Evolutionary conservation across 805 yeast genomes (phyloP), one percentile per base, ranked within the genome.

Genomic region (Cyberlindnera saturnus): DNA sequence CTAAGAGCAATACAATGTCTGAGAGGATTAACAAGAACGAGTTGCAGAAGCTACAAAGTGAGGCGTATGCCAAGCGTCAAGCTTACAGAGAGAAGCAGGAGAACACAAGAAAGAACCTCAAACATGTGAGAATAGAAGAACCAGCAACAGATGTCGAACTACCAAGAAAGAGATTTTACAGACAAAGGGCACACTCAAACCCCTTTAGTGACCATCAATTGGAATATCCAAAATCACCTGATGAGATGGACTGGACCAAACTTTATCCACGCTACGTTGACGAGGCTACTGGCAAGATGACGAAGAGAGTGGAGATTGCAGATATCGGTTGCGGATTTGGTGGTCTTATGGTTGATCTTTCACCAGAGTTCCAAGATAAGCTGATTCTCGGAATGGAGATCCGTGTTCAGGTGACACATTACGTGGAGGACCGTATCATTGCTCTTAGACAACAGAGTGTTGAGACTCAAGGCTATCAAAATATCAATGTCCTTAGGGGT

Each of bases 291-390:
- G 64, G 70, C 5, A 46, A 59, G 42, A 65, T 79, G 70, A 62
- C 67, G 11, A 69, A 72, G 39, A 56, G 71, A 20, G 96, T 89
- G 17, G 89, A 86, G 43, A 83, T 93, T 41, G 98, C 98, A 5
- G 99, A 93, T 61, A 78, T 93, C 46, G 99, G 99, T 8, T 93
- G 99, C 67, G 99, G 99, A 1, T 93, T 86, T 62, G 99, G 99
- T 42, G 99, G 99, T 0, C 71, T 93, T 45, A 63, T 87, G 53
- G 80, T 85, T 31, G 84, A 87, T 42, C 71, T 93, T 44, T 82
- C 96, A 4, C 84, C 89, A 5, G 78, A 68, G 43, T 83, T 86
- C 49, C 89, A 93, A 2, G 77, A 85, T 3, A 75, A 73, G 13
- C 70, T 87, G 56, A 82, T 89, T 36, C 69, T 93, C 37, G 99